A percentile compares a stretch with the other conserved stretches of the same genome.
These are phyloP conservation scores for Rhizopus sp. DNA, from an alignment of 371 early-diverging fungal species.

Conservation along the genomic window DNA sequence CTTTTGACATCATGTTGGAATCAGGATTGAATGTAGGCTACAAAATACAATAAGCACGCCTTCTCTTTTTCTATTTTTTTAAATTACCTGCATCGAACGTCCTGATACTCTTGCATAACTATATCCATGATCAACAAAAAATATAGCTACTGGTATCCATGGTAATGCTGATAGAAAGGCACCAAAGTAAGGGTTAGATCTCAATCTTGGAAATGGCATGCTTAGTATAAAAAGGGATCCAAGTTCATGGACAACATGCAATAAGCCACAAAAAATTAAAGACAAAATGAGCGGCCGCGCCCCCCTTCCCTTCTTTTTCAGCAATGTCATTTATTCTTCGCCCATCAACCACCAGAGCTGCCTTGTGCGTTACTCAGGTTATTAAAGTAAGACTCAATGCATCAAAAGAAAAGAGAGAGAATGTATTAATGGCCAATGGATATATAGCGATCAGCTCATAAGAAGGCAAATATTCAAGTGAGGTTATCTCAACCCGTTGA, in stretches of 20 bases:
- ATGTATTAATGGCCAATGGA: background rate
- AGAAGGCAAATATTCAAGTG: slow-evolving; percentile 46
- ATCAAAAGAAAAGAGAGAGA: background rate
- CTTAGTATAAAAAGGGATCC: background rate
- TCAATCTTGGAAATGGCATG: slow-evolving; percentile 31
- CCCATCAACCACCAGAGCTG: slow-evolving; percentile 10
- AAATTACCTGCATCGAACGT: slow-evolving; percentile 71
- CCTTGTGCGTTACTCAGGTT: slow-evolving; percentile 6
- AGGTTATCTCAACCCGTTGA: slow-evolving; percentile 44
- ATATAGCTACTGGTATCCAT: slow-evolving; percentile 65
- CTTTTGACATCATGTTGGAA: slow-evolving; percentile 64
- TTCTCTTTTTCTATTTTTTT: background rate
- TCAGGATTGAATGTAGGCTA: slow-evolving; percentile 93
- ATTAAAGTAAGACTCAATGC: slow-evolving; percentile 12
- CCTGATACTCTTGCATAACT: slow-evolving; percentile 64
- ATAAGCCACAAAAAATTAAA: slow-evolving; percentile 4
- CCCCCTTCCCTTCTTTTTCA: slow-evolving; percentile 2
- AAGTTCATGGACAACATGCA: background rate
- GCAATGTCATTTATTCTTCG: slow-evolving; percentile 28
- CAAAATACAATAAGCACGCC: background rate
- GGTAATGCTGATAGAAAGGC: slow-evolving; percentile 36
- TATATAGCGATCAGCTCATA: slow-evolving; percentile 44
- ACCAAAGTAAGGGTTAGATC: slow-evolving; percentile 29
- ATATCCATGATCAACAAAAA: slow-evolving; percentile 63
- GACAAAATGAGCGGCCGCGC: slow-evolving; percentile 11